Evolutionary conservation across 441 rosid species (phyloP).

Genomic region (Flueggea neowawraea): DNA sequence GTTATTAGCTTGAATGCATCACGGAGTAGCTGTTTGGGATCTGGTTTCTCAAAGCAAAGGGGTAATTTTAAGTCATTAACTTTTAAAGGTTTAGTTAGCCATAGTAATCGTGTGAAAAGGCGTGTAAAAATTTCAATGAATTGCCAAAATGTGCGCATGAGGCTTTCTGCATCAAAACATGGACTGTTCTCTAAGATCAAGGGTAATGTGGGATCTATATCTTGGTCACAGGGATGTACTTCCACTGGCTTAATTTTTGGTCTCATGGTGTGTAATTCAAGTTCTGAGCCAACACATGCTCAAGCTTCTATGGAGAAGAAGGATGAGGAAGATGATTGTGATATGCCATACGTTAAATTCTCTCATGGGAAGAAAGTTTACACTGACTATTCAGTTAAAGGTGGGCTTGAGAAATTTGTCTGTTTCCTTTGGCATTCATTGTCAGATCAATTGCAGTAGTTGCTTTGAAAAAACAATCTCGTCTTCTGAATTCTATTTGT

Average conservation of each 20-base stretch:
- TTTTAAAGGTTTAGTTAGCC: conserved; percentile 29
- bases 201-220: conserved; percentile 33
- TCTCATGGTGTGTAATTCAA: no score
- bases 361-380: conserved; percentile 72
- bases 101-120: conserved; percentile 29
- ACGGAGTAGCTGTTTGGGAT: conserved; percentile 22
- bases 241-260: no score
- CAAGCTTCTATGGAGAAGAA: conserved; percentile 43
- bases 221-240: no score
- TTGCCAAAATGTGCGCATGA: conserved; percentile 31
- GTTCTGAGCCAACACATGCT: conserved; percentile 54
- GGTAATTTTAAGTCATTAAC: conserved; percentile 30
- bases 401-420: conserved; percentile 33
- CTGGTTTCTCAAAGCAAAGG: no score
- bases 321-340: conserved; percentile 23
- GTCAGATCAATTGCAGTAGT: neutral
- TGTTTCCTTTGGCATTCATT: neutral
- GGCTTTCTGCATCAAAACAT: conserved; percentile 41
- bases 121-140: conserved; percentile 45
- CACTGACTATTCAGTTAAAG: conserved; percentile 74
- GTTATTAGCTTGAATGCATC: conserved; percentile 16
- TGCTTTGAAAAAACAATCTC: conserved; percentile 5
- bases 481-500: conserved; percentile 41
- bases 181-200: conserved; percentile 33
- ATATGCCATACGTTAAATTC: no score